phyloP scores from a whole-genome alignment of 768 basidiomycete genomes.

The Lentinula edodes region DNA sequence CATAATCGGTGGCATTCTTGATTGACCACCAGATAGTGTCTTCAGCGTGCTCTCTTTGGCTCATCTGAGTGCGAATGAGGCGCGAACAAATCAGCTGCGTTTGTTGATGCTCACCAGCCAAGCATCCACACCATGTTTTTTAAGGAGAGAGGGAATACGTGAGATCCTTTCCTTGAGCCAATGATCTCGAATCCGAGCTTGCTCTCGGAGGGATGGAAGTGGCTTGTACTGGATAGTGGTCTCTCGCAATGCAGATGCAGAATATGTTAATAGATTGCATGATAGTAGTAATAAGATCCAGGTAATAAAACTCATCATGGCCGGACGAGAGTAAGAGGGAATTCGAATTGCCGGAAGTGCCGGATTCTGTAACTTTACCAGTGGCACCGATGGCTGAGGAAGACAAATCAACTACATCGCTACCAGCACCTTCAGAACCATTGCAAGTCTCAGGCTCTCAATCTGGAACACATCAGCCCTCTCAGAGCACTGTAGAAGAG shows the following conservation, averaged over 20 bases:
- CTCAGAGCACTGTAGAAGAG: not conserved
- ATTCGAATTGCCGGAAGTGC: not conserved
- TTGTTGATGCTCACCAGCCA: conserved; percentile 29
- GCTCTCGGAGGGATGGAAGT: conserved; percentile 34
- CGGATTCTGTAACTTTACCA: not conserved
- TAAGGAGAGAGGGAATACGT: conserved; percentile 34
- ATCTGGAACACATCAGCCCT: not conserved
- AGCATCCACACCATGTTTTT: conserved; percentile 36
- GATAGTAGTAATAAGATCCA: not conserved
- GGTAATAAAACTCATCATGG: not conserved
- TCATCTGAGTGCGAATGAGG: conserved; percentile 24
- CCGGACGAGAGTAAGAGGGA: not conserved
- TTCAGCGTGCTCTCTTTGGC: conserved; percentile 47
- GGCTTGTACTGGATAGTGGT: conserved; percentile 18
- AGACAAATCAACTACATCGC: not conserved
- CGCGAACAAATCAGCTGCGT: not conserved
- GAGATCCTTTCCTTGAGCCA: conserved; percentile 36
- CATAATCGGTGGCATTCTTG: conserved; percentile 43
- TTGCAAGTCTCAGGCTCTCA: not conserved
- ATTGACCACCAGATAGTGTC: conserved; percentile 50
- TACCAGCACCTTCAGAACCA: not conserved
- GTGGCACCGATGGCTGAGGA: not conserved
- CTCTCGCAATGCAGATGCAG: not conserved
- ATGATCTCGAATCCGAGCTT: conserved; percentile 31
- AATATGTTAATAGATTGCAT: not conserved